phyloP scores from a whole-genome alignment of 345 rosid species.

The Eucalyptus albens region DNA sequence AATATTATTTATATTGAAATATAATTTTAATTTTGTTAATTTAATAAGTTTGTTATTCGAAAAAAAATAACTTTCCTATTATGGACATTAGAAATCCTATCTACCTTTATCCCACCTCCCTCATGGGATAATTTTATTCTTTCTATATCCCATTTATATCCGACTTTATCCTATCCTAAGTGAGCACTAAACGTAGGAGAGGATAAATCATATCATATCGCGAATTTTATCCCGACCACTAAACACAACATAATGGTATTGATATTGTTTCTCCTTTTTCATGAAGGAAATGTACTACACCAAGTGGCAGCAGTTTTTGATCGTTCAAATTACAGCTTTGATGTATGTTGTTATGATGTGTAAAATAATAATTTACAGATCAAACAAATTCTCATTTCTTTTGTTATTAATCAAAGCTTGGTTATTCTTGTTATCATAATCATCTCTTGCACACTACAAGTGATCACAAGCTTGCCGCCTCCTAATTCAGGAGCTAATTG shows the following conservation, averaged over 20 bases:
- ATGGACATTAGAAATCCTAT: no score
- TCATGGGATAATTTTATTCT: no score
- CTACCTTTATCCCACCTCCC: rapidly evolving
- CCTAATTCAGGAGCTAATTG: slow-evolving; percentile 60
- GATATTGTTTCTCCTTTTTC: not conserved
- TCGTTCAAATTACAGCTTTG: slow-evolving; percentile 88
- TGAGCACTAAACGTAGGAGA: no score
- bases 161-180: no score
- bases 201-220: no score
- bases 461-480: slow-evolving; percentile 83
- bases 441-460: slow-evolving; percentile 13
- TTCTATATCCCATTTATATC: no score
- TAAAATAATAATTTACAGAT: not conserved
- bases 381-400: not conserved
- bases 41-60: no score
- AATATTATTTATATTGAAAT: no score
- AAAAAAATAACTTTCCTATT: no score
- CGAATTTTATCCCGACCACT: no score
- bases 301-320: slow-evolving; percentile 82
- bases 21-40: no score
- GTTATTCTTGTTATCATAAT: not conserved
- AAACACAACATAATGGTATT: not conserved
- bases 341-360: slow-evolving; percentile 17
- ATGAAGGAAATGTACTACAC: slow-evolving; percentile 82
- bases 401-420: not conserved